phyloP scores from a whole-genome alignment of 2,329 filamentous ascomycete genomes.

The Sporothrix dimorphospora region DNA sequence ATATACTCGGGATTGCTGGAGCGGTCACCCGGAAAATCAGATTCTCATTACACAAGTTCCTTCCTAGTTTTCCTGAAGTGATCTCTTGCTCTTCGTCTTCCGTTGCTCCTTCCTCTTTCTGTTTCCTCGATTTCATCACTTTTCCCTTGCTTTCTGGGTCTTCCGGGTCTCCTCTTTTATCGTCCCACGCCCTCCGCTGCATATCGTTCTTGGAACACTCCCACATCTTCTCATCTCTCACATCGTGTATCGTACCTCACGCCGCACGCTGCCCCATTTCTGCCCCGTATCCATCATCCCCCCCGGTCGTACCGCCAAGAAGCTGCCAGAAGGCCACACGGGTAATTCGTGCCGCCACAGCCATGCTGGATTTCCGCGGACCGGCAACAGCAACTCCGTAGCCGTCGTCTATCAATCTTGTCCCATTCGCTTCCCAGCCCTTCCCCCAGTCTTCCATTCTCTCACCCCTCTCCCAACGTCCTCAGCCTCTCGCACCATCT shows the following conservation, averaged over 20 bases:
- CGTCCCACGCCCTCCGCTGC: conserved; percentile 1
- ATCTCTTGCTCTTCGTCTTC: neutral
- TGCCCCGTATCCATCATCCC: neutral
- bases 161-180: neutral
- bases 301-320: conserved; percentile 4
- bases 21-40: conserved; percentile 4
- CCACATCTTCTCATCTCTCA: neutral
- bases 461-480: neutral
- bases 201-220: conserved; percentile 7
- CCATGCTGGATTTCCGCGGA: conserved; percentile 10
- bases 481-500: conserved; percentile 6
- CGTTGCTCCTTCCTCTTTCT: neutral
- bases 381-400: conserved; percentile 13
- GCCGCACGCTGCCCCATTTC: neutral
- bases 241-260: neutral
- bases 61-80: neutral
- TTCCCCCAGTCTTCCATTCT: neutral
- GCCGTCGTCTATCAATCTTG: conserved; percentile 8
- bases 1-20: neutral
- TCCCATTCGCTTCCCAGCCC: neutral
- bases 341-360: neutral
- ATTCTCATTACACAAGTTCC: neutral
- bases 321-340: neutral
- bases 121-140: neutral
- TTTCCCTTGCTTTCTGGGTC: neutral